A percentile compares a stretch with the other conserved stretches of the same genome.
These are phyloP conservation scores for Candida easanensis DNA, from an alignment of 805 yeast species.

Conservation along the genomic window DNA sequence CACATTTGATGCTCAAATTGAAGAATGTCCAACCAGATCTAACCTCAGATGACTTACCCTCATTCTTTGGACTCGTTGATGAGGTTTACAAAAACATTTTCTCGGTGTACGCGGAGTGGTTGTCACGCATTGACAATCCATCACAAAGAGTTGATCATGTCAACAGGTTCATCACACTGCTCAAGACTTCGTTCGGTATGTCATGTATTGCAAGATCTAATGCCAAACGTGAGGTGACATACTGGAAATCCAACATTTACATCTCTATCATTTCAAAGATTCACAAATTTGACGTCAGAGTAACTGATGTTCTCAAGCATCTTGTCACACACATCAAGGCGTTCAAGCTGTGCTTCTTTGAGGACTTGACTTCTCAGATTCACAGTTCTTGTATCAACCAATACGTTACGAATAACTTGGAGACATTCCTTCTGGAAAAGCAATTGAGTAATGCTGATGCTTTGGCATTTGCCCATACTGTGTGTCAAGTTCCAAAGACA, in stretches of 20 bases:
- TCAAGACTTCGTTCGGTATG: slow-evolving; percentile 21
- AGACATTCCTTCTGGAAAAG: slow-evolving; percentile 20
- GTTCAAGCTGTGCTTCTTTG: slow-evolving; percentile 16
- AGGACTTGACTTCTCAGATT: slow-evolving; percentile 8
- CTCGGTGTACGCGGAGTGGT: slow-evolving; percentile 3
- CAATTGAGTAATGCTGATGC: slow-evolving; percentile 5
- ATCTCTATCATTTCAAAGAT: slow-evolving; percentile 8
- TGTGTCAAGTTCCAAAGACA: slow-evolving; percentile 12
- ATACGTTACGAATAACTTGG: slow-evolving; percentile 24
- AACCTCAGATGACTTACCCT: background rate
- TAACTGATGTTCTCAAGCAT: slow-evolving; percentile 18
- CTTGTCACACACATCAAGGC: slow-evolving; percentile 17
- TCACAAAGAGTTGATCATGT: slow-evolving; percentile 13
- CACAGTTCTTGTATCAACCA: slow-evolving; percentile 4
- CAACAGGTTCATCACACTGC: slow-evolving; percentile 14
- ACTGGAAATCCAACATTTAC: slow-evolving; percentile 13
- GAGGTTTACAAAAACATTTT: slow-evolving; percentile 6
- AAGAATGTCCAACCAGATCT: slow-evolving; percentile 1
- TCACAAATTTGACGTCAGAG: slow-evolving; percentile 8
- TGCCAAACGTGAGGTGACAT: slow-evolving; percentile 3
- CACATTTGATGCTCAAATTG: slow-evolving; percentile 8
- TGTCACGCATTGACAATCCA: background rate
- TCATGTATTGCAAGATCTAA: slow-evolving; percentile 3
- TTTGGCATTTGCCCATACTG: slow-evolving; percentile 12
- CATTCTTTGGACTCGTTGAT: background rate